Conservation (phyloP, 2,329 filamentous ascomycete genomes). For the Trichophyton mentagrophytes region DNA sequence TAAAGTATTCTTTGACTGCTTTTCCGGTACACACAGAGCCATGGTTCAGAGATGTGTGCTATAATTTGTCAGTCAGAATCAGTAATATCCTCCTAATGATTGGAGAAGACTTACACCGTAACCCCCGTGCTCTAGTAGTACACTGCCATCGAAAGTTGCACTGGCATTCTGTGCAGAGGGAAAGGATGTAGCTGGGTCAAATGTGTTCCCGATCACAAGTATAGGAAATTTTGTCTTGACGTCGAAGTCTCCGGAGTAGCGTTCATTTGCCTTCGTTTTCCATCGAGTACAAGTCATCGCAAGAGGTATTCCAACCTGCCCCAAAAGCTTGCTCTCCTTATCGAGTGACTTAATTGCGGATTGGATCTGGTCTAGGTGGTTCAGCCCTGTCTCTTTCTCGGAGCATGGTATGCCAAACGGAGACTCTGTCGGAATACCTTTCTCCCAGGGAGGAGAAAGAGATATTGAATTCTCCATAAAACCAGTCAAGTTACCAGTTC, state of each 20-base stretch:
- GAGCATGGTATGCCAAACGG: conserved; percentile 7
- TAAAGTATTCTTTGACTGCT: conserved; percentile 23
- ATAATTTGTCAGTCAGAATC: neutral
- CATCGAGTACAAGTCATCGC: conserved; percentile 13
- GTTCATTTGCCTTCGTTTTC: conserved; percentile 17
- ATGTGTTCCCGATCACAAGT: conserved; percentile 18
- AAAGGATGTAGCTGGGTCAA: conserved; percentile 18
- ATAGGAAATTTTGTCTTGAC: conserved; percentile 17
- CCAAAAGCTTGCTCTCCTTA: neutral
- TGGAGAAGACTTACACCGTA: conserved; percentile 13
- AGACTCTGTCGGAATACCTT: neutral
- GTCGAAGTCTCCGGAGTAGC: conserved; percentile 17
- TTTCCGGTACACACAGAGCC: conserved; percentile 24
- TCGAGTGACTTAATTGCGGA: neutral
- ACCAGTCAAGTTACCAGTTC: neutral
- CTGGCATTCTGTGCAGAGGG: conserved; percentile 17
- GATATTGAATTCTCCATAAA: neutral
- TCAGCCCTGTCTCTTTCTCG: conserved; percentile 1
- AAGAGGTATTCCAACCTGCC: neutral
- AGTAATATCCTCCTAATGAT: neutral
- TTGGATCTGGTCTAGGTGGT: neutral
- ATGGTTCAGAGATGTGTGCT: conserved; percentile 15
- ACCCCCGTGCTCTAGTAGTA: conserved; percentile 17
- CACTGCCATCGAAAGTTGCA: conserved; percentile 16
- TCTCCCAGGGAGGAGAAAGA: neutral